Evolutionary conservation across 2,329 filamentous ascomycete species (phyloP), one percentile per base, ranked within the genome.

Genomic region (Verticillium longisporum): DNA sequence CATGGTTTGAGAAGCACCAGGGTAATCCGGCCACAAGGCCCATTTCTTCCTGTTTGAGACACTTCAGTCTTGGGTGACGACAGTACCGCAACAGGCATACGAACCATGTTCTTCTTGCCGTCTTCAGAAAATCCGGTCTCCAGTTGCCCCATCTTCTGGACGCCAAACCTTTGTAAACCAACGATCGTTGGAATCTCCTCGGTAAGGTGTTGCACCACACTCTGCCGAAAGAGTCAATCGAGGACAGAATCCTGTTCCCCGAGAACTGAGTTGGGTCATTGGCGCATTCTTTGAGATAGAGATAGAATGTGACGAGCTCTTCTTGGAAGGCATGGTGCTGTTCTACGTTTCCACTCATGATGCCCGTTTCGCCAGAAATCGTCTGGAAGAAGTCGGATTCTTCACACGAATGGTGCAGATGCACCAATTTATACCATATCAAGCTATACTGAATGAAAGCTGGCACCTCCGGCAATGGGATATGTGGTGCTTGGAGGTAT

Each of bases 341-440:
- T 18, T 72, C 71, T 3, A 79, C 67, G 62, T 77, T 80, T 55
- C 61, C 66, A 14, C 75, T 74, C 76, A 79, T 78, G 31, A 77
- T 62, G 1, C 73, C 74, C 45, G 68, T 64, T 11, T 73, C 70
- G 0, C 72, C 75, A 3, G 70, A 63, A 26, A 74, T 60, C 38
- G 66, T 61, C 61, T 78, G 74, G 62, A 80, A 80, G 50, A 77
- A 68, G 31, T 63, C 41, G 2, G 62, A 64, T 58, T 80, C 78
- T 62, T 80, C 77, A 0, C 64, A 60, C 1, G 68, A 59, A 61
- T 80, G 77, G 62, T 80, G 78, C 13, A 72, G 65, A 37, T 73
- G 63, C 2, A 79, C 34, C 15, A 73, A 63, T 2, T 60, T 64
- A 33, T 69, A 60, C 69, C 77, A 78, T 14, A 68, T 65, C 11